Conservation (phyloP, 1,284 basidiomycete genomes). For the Ceratobasidium sp. region DNA sequence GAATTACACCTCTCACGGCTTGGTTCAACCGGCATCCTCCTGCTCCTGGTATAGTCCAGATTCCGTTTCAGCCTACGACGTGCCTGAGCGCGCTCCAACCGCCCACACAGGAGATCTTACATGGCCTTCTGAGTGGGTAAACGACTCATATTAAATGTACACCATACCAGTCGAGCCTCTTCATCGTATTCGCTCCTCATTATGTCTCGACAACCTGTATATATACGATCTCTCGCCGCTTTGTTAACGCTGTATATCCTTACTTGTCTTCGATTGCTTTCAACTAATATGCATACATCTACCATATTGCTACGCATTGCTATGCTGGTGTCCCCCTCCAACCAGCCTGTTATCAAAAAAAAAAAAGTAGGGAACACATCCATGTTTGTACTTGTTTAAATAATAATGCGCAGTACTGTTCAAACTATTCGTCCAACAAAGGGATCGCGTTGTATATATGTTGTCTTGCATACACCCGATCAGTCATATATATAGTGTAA, state of each 20-base stretch:
- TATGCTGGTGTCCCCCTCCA: no score
- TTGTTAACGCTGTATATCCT: conserved; percentile 1
- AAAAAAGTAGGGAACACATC: no score
- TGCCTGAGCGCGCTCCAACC: conserved; percentile 33
- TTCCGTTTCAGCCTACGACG: conserved; percentile 42
- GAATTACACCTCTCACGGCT: conserved; percentile 38
- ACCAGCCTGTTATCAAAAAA: no score
- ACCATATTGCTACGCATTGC: no score
- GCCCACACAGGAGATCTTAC: conserved; percentile 42
- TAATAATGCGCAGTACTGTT: no score
- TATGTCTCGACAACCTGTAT: conserved; percentile 13
- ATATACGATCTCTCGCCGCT: conserved; percentile 17
- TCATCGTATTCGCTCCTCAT: neutral
- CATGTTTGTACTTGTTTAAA: no score
- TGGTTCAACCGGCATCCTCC: conserved; percentile 34
- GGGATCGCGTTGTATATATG: no score
- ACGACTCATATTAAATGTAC: conserved; percentile 27
- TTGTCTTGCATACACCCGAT: no score
- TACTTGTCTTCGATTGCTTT: conserved; percentile 14
- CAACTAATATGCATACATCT: conserved; percentile 12
- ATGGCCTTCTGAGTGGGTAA: conserved; percentile 44
- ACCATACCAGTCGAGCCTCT: neutral
- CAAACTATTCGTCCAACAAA: no score
- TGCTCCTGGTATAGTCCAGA: conserved; percentile 36
- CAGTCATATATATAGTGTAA: no score